Conservation (phyloP, 2,329 filamentous ascomycete species). For the Aureobasidium melanogenum region DNA sequence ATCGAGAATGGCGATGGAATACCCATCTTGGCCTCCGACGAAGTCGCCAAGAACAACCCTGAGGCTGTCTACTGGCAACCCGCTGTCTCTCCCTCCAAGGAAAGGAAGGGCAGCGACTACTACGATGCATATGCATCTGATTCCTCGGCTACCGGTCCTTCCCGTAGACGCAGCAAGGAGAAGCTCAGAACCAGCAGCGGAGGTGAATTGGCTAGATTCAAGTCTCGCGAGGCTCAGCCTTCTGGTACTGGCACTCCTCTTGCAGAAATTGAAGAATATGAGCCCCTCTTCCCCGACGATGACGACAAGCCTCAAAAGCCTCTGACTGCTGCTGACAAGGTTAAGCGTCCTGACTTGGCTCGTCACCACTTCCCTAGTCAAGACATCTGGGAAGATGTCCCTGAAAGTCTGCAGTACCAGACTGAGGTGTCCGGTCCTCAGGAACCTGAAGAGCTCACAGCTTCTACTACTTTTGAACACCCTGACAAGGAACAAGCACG, state of each 20-base stretch:
- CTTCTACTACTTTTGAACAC: conserved; percentile 33
- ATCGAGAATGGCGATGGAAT: conserved; percentile 57
- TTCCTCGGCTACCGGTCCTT: conserved; percentile 28
- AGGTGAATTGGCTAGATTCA: conserved; percentile 41
- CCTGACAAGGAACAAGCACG: conserved; percentile 43
- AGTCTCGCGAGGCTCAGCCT: conserved; percentile 43
- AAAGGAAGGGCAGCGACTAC: conserved; percentile 47
- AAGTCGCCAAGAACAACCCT: conserved; percentile 72
- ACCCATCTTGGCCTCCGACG: conserved; percentile 83
- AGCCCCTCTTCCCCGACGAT: conserved; percentile 76
- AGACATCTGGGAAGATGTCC: conserved; percentile 95
- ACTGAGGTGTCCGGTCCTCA: conserved; percentile 81
- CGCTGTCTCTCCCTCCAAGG: conserved; percentile 67
- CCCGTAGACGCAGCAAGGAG: conserved; percentile 45
- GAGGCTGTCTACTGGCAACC: conserved; percentile 61
- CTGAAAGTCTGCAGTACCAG: conserved; percentile 66
- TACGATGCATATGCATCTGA: conserved; percentile 43
- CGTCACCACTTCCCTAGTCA: conserved; percentile 76
- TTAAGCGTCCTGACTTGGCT: conserved; percentile 44
- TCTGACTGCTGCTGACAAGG: conserved; percentile 44
- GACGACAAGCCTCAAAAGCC: conserved; percentile 52
- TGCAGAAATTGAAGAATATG: conserved; percentile 87
- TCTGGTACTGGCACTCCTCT: conserved; percentile 55
- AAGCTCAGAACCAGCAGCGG: conserved; percentile 55
- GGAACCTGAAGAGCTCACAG: conserved; percentile 41